phyloP scores from a whole-genome alignment of 208 protist species.

The Acanthamoeba triangularis region DNA sequence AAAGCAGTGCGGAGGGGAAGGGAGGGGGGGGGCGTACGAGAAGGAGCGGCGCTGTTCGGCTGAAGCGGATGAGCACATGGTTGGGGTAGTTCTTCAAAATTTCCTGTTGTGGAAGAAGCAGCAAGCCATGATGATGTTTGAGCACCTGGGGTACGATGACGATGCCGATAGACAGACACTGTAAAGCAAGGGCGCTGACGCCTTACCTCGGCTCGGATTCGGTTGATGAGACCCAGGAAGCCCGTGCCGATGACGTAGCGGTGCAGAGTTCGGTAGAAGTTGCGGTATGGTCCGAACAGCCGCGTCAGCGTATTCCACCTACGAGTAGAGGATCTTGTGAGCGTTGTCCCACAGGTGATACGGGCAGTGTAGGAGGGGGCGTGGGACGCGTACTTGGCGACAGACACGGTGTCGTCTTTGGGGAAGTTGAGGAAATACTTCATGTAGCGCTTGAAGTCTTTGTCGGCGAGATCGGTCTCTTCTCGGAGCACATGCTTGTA shows the following conservation, averaged over 20 bases:
- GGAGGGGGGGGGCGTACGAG: background rate
- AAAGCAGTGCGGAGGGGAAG: background rate
- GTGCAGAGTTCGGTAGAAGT: slow-evolving; percentile 21
- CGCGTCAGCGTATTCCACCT: slow-evolving; percentile 58
- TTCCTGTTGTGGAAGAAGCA: background rate
- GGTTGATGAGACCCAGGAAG: slow-evolving; percentile 64
- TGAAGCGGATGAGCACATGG: slow-evolving; percentile 52
- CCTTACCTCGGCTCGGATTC: slow-evolving; percentile 33
- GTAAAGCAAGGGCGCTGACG: background rate
- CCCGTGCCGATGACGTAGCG: slow-evolving; percentile 46
- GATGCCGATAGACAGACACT: too few species aligned
- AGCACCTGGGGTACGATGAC: too few species aligned
- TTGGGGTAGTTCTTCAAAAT: slow-evolving; percentile 55
- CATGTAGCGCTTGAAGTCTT: slow-evolving; percentile 52
- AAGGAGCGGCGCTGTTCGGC: background rate
- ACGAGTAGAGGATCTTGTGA: background rate
- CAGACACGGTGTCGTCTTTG: slow-evolving; percentile 46
- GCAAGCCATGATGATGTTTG: too few species aligned
- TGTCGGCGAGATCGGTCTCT: slow-evolving; percentile 22
- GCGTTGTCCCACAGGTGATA: too few species aligned
- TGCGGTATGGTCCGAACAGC: slow-evolving; percentile 33
- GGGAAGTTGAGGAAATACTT: slow-evolving; percentile 72
- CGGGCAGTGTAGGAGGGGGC: background rate
- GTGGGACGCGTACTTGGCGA: slow-evolving; percentile 25
- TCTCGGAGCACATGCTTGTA: slow-evolving; percentile 44